Conservation (phyloP, 2,329 filamentous ascomycete species). For the Beauveria asiatica region DNA sequence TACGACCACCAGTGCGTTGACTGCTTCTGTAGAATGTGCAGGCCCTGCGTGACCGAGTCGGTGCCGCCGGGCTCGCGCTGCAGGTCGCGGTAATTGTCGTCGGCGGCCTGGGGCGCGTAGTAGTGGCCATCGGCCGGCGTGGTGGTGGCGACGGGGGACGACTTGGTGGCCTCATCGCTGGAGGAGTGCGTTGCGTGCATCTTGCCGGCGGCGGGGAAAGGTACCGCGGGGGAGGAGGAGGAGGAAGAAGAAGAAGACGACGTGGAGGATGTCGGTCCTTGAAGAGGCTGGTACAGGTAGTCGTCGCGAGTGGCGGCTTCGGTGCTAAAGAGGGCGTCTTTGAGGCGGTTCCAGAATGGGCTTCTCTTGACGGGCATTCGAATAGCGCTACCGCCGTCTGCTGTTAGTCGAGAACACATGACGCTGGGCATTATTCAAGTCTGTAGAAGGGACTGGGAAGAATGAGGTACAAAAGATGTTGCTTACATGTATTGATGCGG, state of each 20-base stretch:
- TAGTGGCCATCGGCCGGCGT: slow-evolving; percentile 2
- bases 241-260: neutral
- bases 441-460: neutral
- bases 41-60: slow-evolving; percentile 39
- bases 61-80: neutral
- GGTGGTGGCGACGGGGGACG: slow-evolving; percentile 10
- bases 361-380: neutral
- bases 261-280: neutral
- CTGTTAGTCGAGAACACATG: neutral
- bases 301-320: neutral
- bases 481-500: neutral
- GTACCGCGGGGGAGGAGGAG: neutral
- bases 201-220: neutral
- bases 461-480: neutral
- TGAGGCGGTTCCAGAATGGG: neutral
- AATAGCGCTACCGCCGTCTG: neutral
- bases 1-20: slow-evolving; percentile 61
- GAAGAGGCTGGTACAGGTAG: slow-evolving; percentile 3
- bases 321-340: neutral
- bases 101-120: neutral
- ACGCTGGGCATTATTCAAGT: neutral
- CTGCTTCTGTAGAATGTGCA: slow-evolving; percentile 46
- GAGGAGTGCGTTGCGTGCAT: neutral
- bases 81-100: neutral
- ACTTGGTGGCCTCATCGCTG: slow-evolving; percentile 16